phyloP scores from a whole-genome alignment of 345 rosid genomes.

The Viola odorata region DNA sequence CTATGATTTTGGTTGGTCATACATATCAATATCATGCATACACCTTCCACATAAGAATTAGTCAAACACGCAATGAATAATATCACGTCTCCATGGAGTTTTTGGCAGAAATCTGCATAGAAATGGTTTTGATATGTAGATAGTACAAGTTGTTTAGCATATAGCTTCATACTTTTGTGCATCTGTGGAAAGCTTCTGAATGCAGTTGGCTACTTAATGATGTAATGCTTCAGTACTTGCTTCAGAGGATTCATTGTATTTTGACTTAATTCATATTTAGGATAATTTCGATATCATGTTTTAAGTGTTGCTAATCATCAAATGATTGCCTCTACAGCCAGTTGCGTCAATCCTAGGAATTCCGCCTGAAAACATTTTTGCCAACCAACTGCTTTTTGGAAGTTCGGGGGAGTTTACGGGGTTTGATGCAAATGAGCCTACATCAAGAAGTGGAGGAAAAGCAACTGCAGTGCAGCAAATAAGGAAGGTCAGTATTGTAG shows the following conservation, averaged over 20 bases:
- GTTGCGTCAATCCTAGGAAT: constrained; percentile 82
- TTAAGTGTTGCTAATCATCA: constrained; percentile 3
- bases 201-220: too few species aligned
- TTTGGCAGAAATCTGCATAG: too few species aligned
- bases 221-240: background rate
- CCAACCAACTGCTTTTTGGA: constrained; percentile 74
- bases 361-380: constrained; percentile 72
- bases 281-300: background rate
- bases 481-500: constrained; percentile 45
- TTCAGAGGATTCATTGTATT: background rate
- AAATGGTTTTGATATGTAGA: too few species aligned
- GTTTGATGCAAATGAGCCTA: constrained; percentile 80
- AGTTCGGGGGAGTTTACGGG: constrained; percentile 69
- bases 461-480: constrained; percentile 84
- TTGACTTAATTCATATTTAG: background rate
- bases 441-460: constrained; percentile 97
- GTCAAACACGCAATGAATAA: too few species aligned
- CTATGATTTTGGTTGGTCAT: too few species aligned
- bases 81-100: too few species aligned
- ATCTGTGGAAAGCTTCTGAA: too few species aligned
- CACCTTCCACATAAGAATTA: too few species aligned
- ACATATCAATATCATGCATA: too few species aligned
- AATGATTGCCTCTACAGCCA: constrained; percentile 48
- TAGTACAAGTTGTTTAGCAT: too few species aligned
- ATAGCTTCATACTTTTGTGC: too few species aligned